Conservation (phyloP, 2,329 filamentous ascomycete genomes). For the Chrysoporthe cubensis region DNA sequence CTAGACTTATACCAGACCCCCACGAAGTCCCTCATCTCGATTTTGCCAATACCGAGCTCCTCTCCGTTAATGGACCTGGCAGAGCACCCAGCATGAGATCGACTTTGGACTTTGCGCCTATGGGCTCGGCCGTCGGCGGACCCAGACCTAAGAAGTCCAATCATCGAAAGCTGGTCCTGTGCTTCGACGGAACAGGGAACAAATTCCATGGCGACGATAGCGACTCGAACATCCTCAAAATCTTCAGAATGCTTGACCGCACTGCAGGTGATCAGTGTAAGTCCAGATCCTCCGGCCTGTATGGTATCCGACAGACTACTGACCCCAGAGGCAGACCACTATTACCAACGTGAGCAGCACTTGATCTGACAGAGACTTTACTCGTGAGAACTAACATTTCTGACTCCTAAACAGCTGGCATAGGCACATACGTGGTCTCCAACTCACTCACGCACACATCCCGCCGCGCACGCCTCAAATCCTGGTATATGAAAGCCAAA, state of each 20-base stretch:
- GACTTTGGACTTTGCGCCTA: conserved; percentile 10
- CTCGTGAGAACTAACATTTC: conserved; percentile 16
- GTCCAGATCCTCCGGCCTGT: conserved; percentile 28
- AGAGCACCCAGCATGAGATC: conserved; percentile 5
- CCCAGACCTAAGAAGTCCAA: conserved; percentile 20
- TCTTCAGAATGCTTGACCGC: conserved; percentile 71
- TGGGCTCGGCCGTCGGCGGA: background rate
- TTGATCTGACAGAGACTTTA: background rate
- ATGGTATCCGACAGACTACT: background rate
- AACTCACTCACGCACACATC: conserved; percentile 62
- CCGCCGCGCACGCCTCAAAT: conserved; percentile 59
- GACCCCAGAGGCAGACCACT: conserved; percentile 48
- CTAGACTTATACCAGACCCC: conserved; percentile 10
- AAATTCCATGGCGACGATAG: conserved; percentile 66
- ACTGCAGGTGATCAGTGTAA: conserved; percentile 62
- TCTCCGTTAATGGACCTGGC: conserved; percentile 6
- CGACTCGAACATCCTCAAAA: conserved; percentile 70
- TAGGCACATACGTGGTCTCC: conserved; percentile 73
- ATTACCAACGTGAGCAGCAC: conserved; percentile 60
- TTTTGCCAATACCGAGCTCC: background rate
- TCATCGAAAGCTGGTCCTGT: conserved; percentile 58
- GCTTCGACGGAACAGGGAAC: conserved; percentile 67
- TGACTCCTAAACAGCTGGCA: conserved; percentile 54
- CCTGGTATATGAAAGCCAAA: conserved; percentile 73
- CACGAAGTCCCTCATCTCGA: background rate